phyloP scores from a whole-genome alignment of 148 eudicot species.

The Chenopodium quinoa region DNA sequence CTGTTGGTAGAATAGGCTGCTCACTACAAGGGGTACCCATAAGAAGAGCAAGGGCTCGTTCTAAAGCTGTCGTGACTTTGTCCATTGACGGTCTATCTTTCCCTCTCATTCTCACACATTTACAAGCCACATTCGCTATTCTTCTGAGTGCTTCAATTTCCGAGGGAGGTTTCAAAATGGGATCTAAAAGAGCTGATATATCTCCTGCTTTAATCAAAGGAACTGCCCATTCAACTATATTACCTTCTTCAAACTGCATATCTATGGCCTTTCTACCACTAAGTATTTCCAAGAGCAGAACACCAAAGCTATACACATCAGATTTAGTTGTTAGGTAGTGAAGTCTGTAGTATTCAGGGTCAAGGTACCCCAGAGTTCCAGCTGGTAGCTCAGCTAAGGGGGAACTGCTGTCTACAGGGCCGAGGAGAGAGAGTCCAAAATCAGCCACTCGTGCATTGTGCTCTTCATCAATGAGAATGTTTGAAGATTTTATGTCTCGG shows the following conservation, averaged over 20 bases:
- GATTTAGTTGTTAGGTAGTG: conserved; percentile 95
- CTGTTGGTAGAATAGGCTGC: conserved; percentile 88
- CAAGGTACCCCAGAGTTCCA: conserved; percentile 91
- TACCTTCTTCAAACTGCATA: conserved; percentile 85
- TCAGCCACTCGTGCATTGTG: conserved; percentile 96
- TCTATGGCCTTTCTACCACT: conserved; percentile 92
- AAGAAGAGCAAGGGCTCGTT: conserved; percentile 68
- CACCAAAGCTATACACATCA: conserved; percentile 94
- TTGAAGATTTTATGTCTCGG: conserved; percentile 87
- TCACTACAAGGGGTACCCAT: conserved; percentile 95
- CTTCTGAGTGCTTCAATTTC: conserved; percentile 71
- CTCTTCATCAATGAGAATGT: conserved; percentile 89
- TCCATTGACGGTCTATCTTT: conserved; percentile 97
- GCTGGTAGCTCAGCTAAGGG: conserved; percentile 95
- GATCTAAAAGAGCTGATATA: conserved; percentile 57
- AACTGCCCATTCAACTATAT: conserved; percentile 97
- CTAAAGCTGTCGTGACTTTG: conserved; percentile 82
- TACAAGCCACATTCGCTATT: conserved; percentile 76
- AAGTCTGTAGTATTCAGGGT: conserved; percentile 93
- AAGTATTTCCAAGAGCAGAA: conserved; percentile 81
- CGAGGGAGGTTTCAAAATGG: conserved; percentile 50
- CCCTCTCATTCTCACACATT: conserved; percentile 90
- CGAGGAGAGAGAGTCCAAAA: conserved; percentile 81
- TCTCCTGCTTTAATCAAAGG: conserved; percentile 73
- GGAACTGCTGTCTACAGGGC: conserved; percentile 81